Evolutionary conservation across 78 protist genomes (phyloP).

Genomic region (Bodo saltans): DNA sequence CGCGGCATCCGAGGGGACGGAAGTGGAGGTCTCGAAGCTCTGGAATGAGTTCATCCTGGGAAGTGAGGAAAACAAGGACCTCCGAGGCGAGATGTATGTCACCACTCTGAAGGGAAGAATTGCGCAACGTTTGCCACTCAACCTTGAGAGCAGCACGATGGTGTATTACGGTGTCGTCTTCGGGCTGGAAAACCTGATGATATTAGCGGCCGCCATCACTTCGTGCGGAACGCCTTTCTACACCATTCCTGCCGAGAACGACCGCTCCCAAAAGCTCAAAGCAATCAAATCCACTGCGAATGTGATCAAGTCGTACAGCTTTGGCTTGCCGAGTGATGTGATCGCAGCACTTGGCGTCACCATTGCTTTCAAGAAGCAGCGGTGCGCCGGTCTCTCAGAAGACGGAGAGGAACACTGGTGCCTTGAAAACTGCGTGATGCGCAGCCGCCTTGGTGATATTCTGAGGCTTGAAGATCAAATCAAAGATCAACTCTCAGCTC

Average conservation of each 20-base stretch:
- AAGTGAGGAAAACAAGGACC: neutral
- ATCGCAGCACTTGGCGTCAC: neutral
- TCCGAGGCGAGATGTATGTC: neutral
- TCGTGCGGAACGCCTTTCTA: neutral
- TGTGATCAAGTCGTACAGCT: neutral
- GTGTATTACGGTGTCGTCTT: slow-evolving; percentile 3
- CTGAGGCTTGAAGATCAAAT: neutral
- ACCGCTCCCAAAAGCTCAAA: neutral
- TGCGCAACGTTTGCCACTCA: slow-evolving; percentile 13
- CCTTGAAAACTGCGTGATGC: neutral
- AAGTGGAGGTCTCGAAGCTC: neutral
- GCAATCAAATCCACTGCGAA: neutral
- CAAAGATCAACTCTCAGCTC: neutral
- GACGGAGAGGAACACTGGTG: neutral
- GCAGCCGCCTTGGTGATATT: neutral
- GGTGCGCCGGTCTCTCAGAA: neutral
- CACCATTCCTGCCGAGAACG: neutral
- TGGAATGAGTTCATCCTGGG: neutral
- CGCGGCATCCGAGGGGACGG: neutral
- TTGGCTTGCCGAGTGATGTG: neutral
- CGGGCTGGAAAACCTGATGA: neutral
- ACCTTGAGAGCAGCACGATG: neutral
- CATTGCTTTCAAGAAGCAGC: neutral
- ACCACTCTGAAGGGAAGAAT: neutral
- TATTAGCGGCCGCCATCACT: neutral